phyloP scores from a whole-genome alignment of 441 rosid species.

The Arabidopsis lyrata region DNA sequence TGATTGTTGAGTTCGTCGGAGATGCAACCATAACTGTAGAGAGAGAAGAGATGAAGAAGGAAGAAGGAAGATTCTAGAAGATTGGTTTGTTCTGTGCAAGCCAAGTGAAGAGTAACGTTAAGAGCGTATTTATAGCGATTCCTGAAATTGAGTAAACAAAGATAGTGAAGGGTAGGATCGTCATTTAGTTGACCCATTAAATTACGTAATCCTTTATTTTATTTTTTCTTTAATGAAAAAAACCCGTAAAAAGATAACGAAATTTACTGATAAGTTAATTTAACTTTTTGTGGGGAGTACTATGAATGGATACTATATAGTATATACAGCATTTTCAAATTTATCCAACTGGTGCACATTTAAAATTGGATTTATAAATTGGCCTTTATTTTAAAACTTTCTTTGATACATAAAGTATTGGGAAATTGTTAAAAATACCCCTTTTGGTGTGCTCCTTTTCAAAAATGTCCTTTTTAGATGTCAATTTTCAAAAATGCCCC shows the following conservation, averaged over 20 bases:
- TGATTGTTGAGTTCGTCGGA: conserved; percentile 55
- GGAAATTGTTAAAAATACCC: no score
- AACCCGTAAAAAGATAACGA: conserved; percentile 1
- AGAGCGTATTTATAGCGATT: conserved; percentile 43
- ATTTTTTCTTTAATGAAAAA: not conserved
- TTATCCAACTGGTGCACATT: no score
- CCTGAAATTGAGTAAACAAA: not conserved
- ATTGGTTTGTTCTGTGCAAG: conserved; percentile 44
- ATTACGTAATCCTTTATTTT: conserved; percentile 37
- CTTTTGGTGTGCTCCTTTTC: no score
- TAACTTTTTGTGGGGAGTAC: conserved; percentile 5
- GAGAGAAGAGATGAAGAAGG: conserved; percentile 18
- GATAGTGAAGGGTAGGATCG: conserved; percentile 36
- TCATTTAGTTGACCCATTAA: conserved; percentile 29
- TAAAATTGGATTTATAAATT: no score
- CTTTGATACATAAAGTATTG: no score
- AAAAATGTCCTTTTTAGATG: no score
- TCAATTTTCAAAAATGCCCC: no score
- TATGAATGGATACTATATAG: not conserved
- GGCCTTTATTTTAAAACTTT: no score
- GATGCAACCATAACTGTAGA: conserved; percentile 35
- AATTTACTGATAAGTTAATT: conserved; percentile 17
- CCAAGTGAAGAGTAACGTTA: conserved; percentile 31
- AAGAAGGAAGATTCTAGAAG: conserved; percentile 30
- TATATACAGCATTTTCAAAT: no score